Evolutionary conservation across 768 basidiomycete species (phyloP), one percentile per base, ranked within the genome.

Genomic region (Erythrobasidium yunnanense): DNA sequence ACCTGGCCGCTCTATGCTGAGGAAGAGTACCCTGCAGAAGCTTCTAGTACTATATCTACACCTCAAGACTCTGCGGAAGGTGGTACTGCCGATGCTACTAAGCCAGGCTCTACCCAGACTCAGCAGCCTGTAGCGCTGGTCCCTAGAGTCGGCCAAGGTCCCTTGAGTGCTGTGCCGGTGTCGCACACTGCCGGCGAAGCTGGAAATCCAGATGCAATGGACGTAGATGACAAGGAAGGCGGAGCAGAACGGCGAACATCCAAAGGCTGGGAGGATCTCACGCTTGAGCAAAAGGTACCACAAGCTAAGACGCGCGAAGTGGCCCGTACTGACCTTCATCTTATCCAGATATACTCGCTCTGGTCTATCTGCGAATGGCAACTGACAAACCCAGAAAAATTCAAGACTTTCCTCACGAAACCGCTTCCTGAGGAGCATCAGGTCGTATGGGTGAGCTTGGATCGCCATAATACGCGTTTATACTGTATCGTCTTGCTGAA

Each of bases 301-400:
- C 2, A 23, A 20, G 18, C 7, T 47, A 8, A 18, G 15, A 15
- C 23, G 29, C 20, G 5, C 13, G 38, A 23, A 33, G 5, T 49
- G 11, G 5, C 25, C 2, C 20, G 18, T 2, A 25, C 62, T 20
- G 15, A 20, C 30, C 30, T 45, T 5, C 23, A 13, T 27, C 7
- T 4, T 25, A 13, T 17, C 7, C 50, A 88, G 76, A 81, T 91
- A 46, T 85, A 88, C 67, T 83, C 85, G 2, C 77, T 90, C 71
- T 82, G 88, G 70, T 77, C 82, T 17, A 77, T 90, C 53, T 81
- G 80, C 29, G 89, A 91, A 76, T 91, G 89, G 89, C 87, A 88
- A 71, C 89, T 90, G 69, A 84, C 88, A 66, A 87, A 87, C 72
- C 82, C 87, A 3, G 79, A 80, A 56, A 81, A 85, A 60, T 71